Conservation (phyloP, 805 yeast genomes). For the Hanseniaspora nectarophila region DNA sequence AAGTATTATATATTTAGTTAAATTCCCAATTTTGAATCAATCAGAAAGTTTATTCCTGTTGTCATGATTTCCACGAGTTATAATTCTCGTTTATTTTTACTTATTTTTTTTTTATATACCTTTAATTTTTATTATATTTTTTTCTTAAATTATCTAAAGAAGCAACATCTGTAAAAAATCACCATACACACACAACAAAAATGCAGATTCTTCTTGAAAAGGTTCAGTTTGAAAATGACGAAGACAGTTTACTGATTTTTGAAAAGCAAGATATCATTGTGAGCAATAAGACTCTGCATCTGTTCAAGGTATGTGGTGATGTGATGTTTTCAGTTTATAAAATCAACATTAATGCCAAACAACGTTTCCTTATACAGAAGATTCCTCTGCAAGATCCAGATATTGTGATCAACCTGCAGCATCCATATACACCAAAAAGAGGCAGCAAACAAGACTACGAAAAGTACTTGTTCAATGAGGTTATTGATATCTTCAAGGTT, state of each 20-base stretch:
- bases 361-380: slow-evolving; percentile 25
- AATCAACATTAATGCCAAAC: slow-evolving; percentile 35
- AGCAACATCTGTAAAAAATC: neutral
- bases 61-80: too few species aligned
- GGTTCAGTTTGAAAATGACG: slow-evolving; percentile 15
- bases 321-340: slow-evolving; percentile 54
- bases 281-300: neutral
- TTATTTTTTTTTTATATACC: too few species aligned
- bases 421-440: neutral
- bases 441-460: neutral
- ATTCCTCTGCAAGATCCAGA: slow-evolving; percentile 15
- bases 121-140: too few species aligned
- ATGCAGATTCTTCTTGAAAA: slow-evolving; percentile 13
- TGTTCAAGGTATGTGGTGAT: slow-evolving; percentile 39
- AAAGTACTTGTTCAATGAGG: neutral
- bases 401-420: neutral
- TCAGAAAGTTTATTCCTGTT: too few species aligned
- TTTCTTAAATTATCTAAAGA: neutral
- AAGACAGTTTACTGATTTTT: slow-evolving; percentile 1
- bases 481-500: neutral
- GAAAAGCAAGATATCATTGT: neutral
- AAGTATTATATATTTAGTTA: too few species aligned
- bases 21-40: too few species aligned
- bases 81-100: too few species aligned
- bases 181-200: neutral